Evolutionary conservation across 306 rosid species (phyloP), one percentile per base, ranked within the genome.

Genomic region (Luffa acutangula): DNA sequence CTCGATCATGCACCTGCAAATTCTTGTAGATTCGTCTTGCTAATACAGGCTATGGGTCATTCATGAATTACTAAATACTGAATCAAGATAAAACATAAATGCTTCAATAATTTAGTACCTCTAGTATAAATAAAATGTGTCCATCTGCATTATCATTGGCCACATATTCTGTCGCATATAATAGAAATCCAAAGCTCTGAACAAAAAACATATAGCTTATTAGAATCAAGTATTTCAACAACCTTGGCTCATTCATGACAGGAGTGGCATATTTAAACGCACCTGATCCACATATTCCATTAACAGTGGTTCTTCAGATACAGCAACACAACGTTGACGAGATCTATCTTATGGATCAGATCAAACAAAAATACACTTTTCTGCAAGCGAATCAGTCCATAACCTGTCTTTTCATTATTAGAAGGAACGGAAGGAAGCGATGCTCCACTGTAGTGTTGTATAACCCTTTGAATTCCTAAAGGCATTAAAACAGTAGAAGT

Each of bases 261-360:
- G 58, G 11, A 78, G 31, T 46, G 59, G 56, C 42, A 73, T 45
- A 84, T 34, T 79, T 4, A 15, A 13, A 82, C 84, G 48, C 79
- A 95, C 98, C 98, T 92, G 97, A 84, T 90, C 93, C 64, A 83
- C 82, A 59, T 89, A 78, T 82, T 95, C 97, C 98, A 95, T 91
- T 83, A 97, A 78, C 82, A 85, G 66, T 25, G 98, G 98, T 59
- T 81, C 83, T 86, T 92, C 87, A 36, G 93, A 90, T 86, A 84
- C 84, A 83, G 86, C 83, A 66, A 78, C 80, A 7, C 31, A 25
- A 25, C 31, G 31, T 82, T 79, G 78, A 87, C 67, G 43, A 89
- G 65, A 81, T 85, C 77, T 17, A 87, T 81, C 79, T 85, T 86
- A 78, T 89, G 82, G 73, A 88, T 83, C 37, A 66, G 33, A 80